Evolutionary conservation across 1,284 basidiomycete genomes (phyloP).

Genomic region (Cutaneotrichosporon spelunceum): DNA sequence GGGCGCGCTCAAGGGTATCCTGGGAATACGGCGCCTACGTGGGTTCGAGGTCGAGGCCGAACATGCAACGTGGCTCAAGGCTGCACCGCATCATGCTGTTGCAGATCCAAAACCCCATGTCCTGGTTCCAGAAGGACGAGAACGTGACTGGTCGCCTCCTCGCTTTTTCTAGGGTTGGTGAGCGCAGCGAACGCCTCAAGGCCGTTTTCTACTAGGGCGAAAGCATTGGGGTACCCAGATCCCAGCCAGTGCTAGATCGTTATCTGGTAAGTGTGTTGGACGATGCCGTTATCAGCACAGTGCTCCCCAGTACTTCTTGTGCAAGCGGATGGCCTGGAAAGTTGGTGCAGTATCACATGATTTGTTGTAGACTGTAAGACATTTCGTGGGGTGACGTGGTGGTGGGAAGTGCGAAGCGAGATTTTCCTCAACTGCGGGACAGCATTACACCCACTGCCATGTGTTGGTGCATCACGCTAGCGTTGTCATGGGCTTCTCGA

Average conservation of each 20-base stretch:
- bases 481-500: too few relatives aligned
- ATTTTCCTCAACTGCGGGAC: too few relatives aligned
- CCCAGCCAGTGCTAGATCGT: constrained; percentile 1
- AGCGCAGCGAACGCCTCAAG: neutral
- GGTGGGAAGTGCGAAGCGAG: too few relatives aligned
- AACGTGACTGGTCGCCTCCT: neutral
- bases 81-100: neutral
- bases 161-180: neutral
- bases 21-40: neutral
- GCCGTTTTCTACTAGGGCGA: neutral
- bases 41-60: neutral
- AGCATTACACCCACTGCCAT: too few relatives aligned
- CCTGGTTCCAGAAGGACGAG: neutral
- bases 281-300: too few relatives aligned
- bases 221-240: neutral
- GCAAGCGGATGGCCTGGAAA: too few relatives aligned
- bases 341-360: too few relatives aligned
- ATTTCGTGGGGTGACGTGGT: too few relatives aligned
- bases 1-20: neutral
- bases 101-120: neutral
- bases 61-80: neutral
- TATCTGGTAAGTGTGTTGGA: neutral
- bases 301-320: too few relatives aligned
- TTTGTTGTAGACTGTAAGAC: too few relatives aligned
- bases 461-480: too few relatives aligned